phyloP scores from a whole-genome alignment of 257 asterid genomes.

The Solanum stenotomum region DNA sequence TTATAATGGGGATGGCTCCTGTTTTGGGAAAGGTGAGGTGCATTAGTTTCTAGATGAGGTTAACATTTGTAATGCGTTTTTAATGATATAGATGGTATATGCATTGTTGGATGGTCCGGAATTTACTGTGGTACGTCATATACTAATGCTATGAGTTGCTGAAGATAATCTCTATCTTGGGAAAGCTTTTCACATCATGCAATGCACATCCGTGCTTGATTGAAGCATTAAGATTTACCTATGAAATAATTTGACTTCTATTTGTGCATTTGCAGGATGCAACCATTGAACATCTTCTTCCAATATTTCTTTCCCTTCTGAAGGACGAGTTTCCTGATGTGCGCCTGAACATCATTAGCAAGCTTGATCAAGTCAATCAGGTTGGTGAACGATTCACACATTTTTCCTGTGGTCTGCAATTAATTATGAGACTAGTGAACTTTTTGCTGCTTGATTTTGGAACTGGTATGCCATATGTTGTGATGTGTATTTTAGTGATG shows the following conservation, averaged over 20 bases:
- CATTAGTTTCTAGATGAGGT: background rate
- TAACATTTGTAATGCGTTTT: background rate
- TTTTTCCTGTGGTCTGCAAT: background rate
- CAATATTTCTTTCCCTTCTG: constrained; percentile 72
- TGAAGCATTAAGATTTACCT: background rate
- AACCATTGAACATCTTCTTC: constrained; percentile 80
- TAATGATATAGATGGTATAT: background rate
- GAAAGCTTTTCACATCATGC: background rate
- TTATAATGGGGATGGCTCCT: constrained; percentile 97
- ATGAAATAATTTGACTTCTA: background rate
- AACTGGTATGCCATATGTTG: background rate
- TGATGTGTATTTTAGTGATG: background rate
- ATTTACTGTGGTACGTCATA: background rate
- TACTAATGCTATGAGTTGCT: background rate
- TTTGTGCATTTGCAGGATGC: constrained; percentile 46
- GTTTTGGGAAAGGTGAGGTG: constrained; percentile 67
- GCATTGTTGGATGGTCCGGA: background rate
- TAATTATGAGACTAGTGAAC: background rate
- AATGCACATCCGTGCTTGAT: background rate
- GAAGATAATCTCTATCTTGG: background rate
- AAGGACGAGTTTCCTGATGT: constrained; percentile 88
- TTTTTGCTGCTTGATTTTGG: background rate
- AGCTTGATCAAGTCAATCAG: constrained; percentile 90
- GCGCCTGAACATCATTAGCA: constrained; percentile 80
- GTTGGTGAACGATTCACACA: constrained; percentile 16